phyloP scores from a whole-genome alignment of 2,329 filamentous ascomycete genomes.

The Exophiala xenobiotica region DNA sequence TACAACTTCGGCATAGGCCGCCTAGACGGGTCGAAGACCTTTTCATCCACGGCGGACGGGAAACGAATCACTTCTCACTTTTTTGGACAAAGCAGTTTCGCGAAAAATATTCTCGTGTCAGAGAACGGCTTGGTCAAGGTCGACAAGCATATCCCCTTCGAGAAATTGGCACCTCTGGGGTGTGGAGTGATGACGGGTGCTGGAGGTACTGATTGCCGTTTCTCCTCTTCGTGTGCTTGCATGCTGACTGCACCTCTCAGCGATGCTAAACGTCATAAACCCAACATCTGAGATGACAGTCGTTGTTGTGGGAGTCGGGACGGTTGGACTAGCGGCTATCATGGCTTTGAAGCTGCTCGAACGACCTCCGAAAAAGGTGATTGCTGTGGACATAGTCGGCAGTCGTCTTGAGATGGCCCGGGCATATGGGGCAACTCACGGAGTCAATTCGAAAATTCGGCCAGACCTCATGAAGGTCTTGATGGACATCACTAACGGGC shows the following conservation, averaged over 20 bases:
- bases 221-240: neutral
- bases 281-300: constrained; percentile 30
- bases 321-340: constrained; percentile 36
- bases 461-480: constrained; percentile 34
- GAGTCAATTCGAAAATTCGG: constrained; percentile 37
- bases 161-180: constrained; percentile 32
- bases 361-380: constrained; percentile 34
- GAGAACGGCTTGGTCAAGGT: constrained; percentile 30
- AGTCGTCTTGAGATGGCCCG: constrained; percentile 44
- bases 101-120: constrained; percentile 31
- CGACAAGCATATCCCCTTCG: constrained; percentile 24
- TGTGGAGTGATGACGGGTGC: constrained; percentile 37
- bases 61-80: constrained; percentile 28
- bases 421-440: constrained; percentile 47
- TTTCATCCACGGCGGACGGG: constrained; percentile 11
- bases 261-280: constrained; percentile 29
- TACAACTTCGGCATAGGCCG: constrained; percentile 29
- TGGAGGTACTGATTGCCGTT: constrained; percentile 25
- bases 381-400: constrained; percentile 49
- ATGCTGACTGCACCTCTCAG: constrained; percentile 10
- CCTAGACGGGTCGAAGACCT: constrained; percentile 28
- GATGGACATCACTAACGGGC: constrained; percentile 30
- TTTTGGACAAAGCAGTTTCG: constrained; percentile 36
- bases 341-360: constrained; percentile 36
- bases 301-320: constrained; percentile 35